Conservation (phyloP, 768 basidiomycete genomes). For the Rhodotorula babjevae region DNA sequence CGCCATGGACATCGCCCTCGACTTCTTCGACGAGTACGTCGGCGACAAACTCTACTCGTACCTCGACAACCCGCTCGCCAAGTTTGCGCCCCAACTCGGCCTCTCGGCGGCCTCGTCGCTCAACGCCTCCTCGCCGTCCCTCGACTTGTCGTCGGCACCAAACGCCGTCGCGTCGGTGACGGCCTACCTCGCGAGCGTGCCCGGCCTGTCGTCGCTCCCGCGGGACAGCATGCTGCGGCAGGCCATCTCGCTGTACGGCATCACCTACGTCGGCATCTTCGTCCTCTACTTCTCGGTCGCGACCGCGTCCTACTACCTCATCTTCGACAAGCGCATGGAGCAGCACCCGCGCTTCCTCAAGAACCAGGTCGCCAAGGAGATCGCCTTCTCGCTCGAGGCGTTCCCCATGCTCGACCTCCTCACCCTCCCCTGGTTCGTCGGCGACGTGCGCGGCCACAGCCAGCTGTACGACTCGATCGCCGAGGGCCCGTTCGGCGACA, state of each 20-base stretch:
- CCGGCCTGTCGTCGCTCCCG: constrained; percentile 12
- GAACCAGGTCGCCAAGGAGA: constrained; percentile 72
- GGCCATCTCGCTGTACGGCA: constrained; percentile 60
- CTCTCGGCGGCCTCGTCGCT: not conserved
- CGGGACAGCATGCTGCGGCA: constrained; percentile 55
- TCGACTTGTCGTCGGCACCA: constrained; percentile 15
- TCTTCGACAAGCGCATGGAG: constrained; percentile 87
- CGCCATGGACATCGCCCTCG: constrained; percentile 30
- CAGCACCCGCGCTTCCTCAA: constrained; percentile 83
- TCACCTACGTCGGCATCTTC: constrained; percentile 78
- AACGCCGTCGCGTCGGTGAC: constrained; percentile 4
- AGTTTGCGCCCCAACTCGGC: not conserved
- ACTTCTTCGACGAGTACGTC: constrained; percentile 39
- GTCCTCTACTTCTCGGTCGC: constrained; percentile 85
- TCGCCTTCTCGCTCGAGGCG: constrained; percentile 63
- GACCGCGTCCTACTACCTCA: constrained; percentile 69
- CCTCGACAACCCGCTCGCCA: constrained; percentile 29
- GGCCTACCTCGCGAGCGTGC: constrained; percentile 16
- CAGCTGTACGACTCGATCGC: constrained; percentile 70
- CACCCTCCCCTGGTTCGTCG: constrained; percentile 90
- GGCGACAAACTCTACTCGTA: constrained; percentile 36
- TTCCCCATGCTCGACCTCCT: constrained; percentile 78
- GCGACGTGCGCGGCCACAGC: constrained; percentile 80
- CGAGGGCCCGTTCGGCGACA: constrained; percentile 53
- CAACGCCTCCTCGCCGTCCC: not conserved